A percentile compares a stretch with the other conserved stretches of the same genome.
phyloP scores from a whole-genome alignment of 1,284 basidiomycete species.

The Pascua guehoae region DNA sequence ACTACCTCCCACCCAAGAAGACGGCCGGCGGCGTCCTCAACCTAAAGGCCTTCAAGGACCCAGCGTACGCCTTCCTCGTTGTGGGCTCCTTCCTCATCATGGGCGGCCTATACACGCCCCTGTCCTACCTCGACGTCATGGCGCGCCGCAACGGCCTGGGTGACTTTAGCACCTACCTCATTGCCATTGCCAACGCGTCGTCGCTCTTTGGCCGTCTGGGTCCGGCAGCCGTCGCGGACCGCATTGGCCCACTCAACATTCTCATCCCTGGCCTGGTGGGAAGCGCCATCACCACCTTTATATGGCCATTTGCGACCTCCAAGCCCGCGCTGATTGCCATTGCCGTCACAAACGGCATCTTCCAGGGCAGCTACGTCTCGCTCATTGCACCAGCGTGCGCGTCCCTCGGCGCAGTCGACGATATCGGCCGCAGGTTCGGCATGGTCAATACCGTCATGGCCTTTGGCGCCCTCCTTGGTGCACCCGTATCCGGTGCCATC shows the following conservation, averaged over 20 bases:
- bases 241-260: slow-evolving; percentile 19
- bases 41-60: slow-evolving; percentile 15
- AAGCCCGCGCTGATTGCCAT: slow-evolving; percentile 19
- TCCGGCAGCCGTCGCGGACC: slow-evolving; percentile 20
- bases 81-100: slow-evolving; percentile 13
- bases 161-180: slow-evolving; percentile 17
- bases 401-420: slow-evolving; percentile 23
- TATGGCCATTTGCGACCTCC: slow-evolving; percentile 23
- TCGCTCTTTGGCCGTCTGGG: slow-evolving; percentile 18
- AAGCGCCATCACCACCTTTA: slow-evolving; percentile 21
- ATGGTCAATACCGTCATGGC: slow-evolving; percentile 21
- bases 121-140: slow-evolving; percentile 19
- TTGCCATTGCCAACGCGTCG: slow-evolving; percentile 23
- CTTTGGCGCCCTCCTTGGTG: slow-evolving; percentile 16
- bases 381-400: slow-evolving; percentile 26
- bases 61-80: slow-evolving; percentile 10
- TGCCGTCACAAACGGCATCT: slow-evolving; percentile 21
- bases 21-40: slow-evolving; percentile 22
- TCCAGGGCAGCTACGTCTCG: slow-evolving; percentile 25
- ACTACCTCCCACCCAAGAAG: slow-evolving; percentile 24
- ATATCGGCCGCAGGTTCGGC: slow-evolving; percentile 27
- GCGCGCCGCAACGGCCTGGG: slow-evolving; percentile 17
- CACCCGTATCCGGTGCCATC: slow-evolving; percentile 19
- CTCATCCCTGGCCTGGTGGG: slow-evolving; percentile 19
- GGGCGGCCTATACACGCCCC: slow-evolving; percentile 21